A percentile compares a stretch with the other conserved stretches of the same genome.
Evolutionary conservation across 2,329 filamentous ascomycete species (phyloP).

Genomic region (Thielaviopsis cerberus): DNA sequence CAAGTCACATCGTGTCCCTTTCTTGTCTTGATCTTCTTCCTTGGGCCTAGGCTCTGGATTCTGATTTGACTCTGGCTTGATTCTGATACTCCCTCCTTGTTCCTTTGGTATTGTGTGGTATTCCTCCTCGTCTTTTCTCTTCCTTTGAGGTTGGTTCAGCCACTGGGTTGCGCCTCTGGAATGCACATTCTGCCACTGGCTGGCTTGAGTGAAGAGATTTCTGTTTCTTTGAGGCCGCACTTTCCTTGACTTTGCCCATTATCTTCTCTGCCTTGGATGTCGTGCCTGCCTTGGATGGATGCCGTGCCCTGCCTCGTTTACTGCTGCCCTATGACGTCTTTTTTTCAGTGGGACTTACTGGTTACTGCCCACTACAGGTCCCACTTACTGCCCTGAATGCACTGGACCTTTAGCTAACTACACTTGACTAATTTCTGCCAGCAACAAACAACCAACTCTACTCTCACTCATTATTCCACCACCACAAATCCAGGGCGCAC

Average conservation of each 20-base stretch:
- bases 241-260: background rate
- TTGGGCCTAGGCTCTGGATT: background rate
- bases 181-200: constrained; percentile 4
- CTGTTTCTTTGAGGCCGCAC: background rate
- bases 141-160: constrained; percentile 1
- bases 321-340: background rate
- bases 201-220: background rate
- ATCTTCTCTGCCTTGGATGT: too few species aligned
- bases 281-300: too few species aligned
- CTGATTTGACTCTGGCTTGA: background rate
- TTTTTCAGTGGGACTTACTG: background rate
- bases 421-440: background rate
- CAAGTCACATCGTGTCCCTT: background rate
- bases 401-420: background rate
- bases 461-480: background rate
- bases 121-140: background rate
- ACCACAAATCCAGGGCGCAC: background rate
- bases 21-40: background rate
- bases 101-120: background rate
- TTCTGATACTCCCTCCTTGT: background rate
- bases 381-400: too few species aligned
- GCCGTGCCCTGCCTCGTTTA: background rate
- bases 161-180: constrained; percentile 4
- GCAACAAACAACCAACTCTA: background rate
- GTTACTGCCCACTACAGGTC: background rate